A percentile compares a stretch with the other conserved stretches of the same genome.
Evolutionary conservation across 108 stramenopile species (phyloP).

Genomic region (Discostella stelligeroides): DNA sequence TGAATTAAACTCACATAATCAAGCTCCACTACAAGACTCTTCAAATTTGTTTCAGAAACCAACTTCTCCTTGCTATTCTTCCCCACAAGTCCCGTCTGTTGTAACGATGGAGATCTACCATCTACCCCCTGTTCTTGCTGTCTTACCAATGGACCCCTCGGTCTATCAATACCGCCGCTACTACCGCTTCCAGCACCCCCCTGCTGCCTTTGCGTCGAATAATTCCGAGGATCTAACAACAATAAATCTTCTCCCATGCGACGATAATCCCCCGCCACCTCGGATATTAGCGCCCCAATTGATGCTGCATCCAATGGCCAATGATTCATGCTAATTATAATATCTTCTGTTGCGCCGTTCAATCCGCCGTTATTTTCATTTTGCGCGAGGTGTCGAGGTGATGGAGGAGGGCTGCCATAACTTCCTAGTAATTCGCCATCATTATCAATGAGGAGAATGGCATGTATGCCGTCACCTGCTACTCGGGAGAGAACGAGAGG

Average conservation of each 20-base stretch:
- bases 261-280: constrained; percentile 71
- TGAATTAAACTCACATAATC: constrained; percentile 35
- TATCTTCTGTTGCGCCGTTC: too few relatives aligned
- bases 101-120: constrained; percentile 3
- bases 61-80: constrained; percentile 32
- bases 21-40: constrained; percentile 53
- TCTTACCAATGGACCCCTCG: background rate
- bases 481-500: constrained; percentile 73
- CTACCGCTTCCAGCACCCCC: constrained; percentile 48
- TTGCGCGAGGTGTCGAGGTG: constrained; percentile 34
- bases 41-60: constrained; percentile 45
- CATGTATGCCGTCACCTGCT: constrained; percentile 72
- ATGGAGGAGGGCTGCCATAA: constrained; percentile 30
- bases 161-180: background rate
- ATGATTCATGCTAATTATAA: constrained; percentile 19
- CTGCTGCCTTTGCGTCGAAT: constrained; percentile 62
- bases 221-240: constrained; percentile 55
- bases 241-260: constrained; percentile 60
- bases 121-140: constrained; percentile 18
- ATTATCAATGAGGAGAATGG: constrained; percentile 70
- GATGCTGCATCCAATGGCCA: constrained; percentile 56
- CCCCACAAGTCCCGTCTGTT: background rate
- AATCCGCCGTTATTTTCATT: constrained; percentile 4
- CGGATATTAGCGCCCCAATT: constrained; percentile 75
- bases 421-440: constrained; percentile 78